Evolutionary conservation across 306 rosid genomes (phyloP), one percentile per base, ranked within the genome.

Genomic region (Acacia confusa): DNA sequence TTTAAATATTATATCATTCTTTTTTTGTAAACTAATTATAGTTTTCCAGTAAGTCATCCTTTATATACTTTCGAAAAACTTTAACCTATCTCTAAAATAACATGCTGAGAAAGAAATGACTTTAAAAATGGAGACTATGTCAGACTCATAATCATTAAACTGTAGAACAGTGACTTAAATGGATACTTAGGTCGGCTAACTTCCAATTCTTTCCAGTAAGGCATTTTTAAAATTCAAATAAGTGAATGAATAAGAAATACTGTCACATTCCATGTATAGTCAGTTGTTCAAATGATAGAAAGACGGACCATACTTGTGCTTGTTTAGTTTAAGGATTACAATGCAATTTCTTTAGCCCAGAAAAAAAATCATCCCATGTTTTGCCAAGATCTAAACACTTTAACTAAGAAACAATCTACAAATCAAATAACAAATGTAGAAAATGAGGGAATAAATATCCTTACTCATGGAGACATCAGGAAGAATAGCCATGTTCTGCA

Each of bases 391-490:
- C 66, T 43, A 43, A 71, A 45, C 28, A 20, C n/a, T 38, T 78
- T 47, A 53, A 22, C 38, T 28, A 22, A 70, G 61, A 84, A 28
- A 70, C 57, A 32, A 72, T 32, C 9, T 22, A 79, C 69, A 52
- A 82, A 79, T 34, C 47, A 47, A 72, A 76, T 48, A 16, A 44
- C 2, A 25, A 47, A 16, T 6, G 63, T 17, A 50, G 10, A 47
- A 74, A 64, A 78, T 11, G 80, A 78, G 9, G 34, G 28, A 71
- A 9, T 6, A 70, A 9, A 71, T 83, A 86, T 47, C 58, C 89
- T 71, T 89, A 92, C 98, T 85, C 44, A 70, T 70, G 78, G 94
- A 83, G 75, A 73, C 68, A 82, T 93, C 97, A 70, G 92, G 92
- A 88, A 87, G 85, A 79, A 90, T 86, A 47, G 94, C 88, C 66